Base-by-base conservation (phyloP, 2,329 filamentous ascomycete species). In the Cordyceps tenuipes region DNA sequence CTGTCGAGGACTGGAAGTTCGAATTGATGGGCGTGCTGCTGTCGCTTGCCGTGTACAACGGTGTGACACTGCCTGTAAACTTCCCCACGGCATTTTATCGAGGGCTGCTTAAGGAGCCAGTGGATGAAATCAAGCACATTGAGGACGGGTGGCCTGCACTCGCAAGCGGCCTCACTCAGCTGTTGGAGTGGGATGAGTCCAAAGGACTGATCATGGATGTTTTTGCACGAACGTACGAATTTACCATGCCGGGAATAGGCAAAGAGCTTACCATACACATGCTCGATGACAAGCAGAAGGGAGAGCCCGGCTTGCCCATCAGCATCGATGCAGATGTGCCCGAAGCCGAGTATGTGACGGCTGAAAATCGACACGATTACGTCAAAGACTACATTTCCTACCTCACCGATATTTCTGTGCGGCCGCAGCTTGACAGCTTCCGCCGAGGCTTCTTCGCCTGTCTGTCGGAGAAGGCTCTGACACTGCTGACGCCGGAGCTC, bases 11-110 rank as follows among this genome's bases (percentile, higher is more conserved):
- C 7, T 94, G 93, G 83, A 94, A 94, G 69, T 97, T 89, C 67
- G 91, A 97, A 71, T 81, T 97, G 21, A 79, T 97, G 36, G 94
- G 94, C 1, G 74, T 97, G 12, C 76, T 97, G n/a, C 80, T 97
- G 64, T 95, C 90, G 1, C 79, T 99, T 19, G 94, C 94, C 5
- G 77, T 97, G 5, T 97, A 94, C 75, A 99, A 99, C 65, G 93
- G 93, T 1, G 79, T 97, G 26, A 96, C 92, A 0, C 78, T 99
- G 1, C 94, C 94, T 0, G 82, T 97, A 47, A 96, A 88, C 1
- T 94, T 99, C 62, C 94, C 94, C 0, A 82, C 84, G 61, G 89
- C 87, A 0, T 81, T 99, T 3, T 99, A 99, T 73, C 82, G 85
- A 57, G 90, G 90, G 66, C 79, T 97, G 0, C 78, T 96, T 0